These are phyloP conservation scores for Knoxia roxburghii DNA, from an alignment of 257 asterid genomes.

Conservation along the genomic window DNA sequence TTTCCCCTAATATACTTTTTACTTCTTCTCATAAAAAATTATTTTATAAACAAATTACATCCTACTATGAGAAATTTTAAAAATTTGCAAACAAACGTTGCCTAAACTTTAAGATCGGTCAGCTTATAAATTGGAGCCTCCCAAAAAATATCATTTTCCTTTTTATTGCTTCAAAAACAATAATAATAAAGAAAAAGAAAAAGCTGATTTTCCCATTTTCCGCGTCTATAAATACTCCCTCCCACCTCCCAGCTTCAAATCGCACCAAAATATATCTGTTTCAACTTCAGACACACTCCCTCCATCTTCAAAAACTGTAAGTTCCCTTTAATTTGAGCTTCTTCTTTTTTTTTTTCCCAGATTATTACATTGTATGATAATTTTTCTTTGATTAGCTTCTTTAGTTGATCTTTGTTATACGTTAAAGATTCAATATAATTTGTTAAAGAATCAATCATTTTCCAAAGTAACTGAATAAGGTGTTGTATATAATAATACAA, in stretches of 20 bases:
- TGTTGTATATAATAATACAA: neutral
- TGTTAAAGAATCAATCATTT: slow-evolving; percentile 22
- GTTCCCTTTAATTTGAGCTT: slow-evolving; percentile 15
- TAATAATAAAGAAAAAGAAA: no score
- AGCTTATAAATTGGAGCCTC: no score
- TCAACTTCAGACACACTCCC: slow-evolving; percentile 23
- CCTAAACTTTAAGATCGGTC: no score
- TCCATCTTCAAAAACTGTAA: slow-evolving; percentile 29
- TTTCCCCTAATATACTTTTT: no score
- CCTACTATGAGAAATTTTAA: no score
- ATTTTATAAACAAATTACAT: no score
- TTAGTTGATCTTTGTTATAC: neutral
- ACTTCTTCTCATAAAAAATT: no score
- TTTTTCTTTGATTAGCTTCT: neutral
- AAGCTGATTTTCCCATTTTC: neutral
- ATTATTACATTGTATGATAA: neutral
- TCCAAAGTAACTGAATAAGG: slow-evolving; percentile 11
- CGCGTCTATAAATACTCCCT: slow-evolving; percentile 37
- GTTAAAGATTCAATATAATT: slow-evolving; percentile 13
- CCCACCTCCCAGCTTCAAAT: neutral
- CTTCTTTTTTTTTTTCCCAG: neutral
- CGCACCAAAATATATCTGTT: slow-evolving; percentile 2
- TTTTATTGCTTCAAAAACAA: no score
- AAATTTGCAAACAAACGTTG: no score
- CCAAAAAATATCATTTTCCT: no score